phyloP scores from a whole-genome alignment of 176 grass and related monocot species.

The Metroxylon sagu region DNA sequence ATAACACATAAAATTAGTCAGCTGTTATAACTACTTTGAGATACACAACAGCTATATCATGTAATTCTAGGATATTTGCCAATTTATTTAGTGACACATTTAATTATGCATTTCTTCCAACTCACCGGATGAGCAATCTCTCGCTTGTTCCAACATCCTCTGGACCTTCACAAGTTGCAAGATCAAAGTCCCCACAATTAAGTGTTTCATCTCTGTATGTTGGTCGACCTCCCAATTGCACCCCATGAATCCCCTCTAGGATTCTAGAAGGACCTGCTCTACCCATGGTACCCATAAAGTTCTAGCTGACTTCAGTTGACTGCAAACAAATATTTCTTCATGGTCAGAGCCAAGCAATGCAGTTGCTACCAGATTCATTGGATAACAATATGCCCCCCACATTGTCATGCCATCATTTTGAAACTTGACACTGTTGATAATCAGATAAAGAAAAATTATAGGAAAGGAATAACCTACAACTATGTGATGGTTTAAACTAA shows the following conservation, averaged over 20 bases:
- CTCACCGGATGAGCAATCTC: conserved; percentile 50
- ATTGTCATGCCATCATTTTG: no score
- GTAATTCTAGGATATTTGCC: background rate
- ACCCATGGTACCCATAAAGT: conserved; percentile 39
- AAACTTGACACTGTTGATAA: no score
- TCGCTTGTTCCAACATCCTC: conserved; percentile 22
- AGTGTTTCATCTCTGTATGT: conserved; percentile 27
- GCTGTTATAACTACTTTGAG: conserved; percentile 1
- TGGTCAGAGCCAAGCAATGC: no score
- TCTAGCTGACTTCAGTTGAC: no score
- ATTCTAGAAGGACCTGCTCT: conserved; percentile 26
- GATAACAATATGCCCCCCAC: no score
- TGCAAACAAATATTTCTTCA: no score
- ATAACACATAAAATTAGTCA: conserved; percentile 22
- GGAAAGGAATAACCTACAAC: no score
- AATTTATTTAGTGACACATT: background rate
- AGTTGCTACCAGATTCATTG: no score
- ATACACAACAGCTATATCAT: background rate
- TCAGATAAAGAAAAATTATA: no score
- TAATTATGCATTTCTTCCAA: background rate
- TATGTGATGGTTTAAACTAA: no score
- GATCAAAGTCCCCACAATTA: conserved; percentile 20
- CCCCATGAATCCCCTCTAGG: conserved; percentile 46
- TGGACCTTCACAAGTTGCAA: conserved; percentile 16
- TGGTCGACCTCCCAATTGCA: conserved; percentile 33